Percentiles rank a stretch among this genome's conserved stretches.
Evolutionary conservation across 331 rosid species (phyloP).

Genomic region (Malus hybrid): DNA sequence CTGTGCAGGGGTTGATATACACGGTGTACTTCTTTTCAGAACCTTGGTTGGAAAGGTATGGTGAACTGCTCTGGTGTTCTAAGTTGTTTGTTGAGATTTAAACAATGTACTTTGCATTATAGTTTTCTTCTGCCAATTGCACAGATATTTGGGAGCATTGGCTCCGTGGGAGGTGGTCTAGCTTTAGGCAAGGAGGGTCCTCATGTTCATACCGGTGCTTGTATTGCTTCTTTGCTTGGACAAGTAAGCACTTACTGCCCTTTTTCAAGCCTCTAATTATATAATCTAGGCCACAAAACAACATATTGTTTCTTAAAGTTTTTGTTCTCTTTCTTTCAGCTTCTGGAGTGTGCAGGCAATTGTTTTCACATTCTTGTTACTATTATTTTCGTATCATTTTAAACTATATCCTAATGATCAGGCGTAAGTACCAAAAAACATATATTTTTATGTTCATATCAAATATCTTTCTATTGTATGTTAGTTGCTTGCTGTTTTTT

Average conservation of each 20-base stretch:
- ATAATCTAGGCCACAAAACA: neutral
- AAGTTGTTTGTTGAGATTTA: neutral
- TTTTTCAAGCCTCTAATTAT: neutral
- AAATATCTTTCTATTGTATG: neutral
- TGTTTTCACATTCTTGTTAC: neutral
- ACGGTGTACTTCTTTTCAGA: constrained; percentile 86
- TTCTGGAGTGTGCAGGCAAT: neutral
- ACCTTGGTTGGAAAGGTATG: constrained; percentile 92
- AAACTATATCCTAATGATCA: neutral
- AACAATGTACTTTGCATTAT: constrained; percentile 7
- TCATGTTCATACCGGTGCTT: constrained; percentile 94
- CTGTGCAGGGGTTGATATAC: constrained; percentile 69
- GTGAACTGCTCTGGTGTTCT: constrained; percentile 2
- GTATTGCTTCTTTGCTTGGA: constrained; percentile 97
- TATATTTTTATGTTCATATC: neutral
- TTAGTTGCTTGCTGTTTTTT: constrained; percentile 4
- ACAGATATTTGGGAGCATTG: constrained; percentile 96
- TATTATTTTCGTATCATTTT: no score
- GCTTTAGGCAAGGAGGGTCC: constrained; percentile 99
- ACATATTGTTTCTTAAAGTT: no score
- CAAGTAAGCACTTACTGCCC: constrained; percentile 37
- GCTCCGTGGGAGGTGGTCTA: constrained; percentile 96
- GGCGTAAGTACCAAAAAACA: neutral
- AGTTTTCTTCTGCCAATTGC: constrained; percentile 18
- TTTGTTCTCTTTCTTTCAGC: neutral